These are phyloP conservation scores for Neofusicoccum kwambonambiense DNA, from an alignment of 2,329 filamentous ascomycete species.

Conservation along the genomic window DNA sequence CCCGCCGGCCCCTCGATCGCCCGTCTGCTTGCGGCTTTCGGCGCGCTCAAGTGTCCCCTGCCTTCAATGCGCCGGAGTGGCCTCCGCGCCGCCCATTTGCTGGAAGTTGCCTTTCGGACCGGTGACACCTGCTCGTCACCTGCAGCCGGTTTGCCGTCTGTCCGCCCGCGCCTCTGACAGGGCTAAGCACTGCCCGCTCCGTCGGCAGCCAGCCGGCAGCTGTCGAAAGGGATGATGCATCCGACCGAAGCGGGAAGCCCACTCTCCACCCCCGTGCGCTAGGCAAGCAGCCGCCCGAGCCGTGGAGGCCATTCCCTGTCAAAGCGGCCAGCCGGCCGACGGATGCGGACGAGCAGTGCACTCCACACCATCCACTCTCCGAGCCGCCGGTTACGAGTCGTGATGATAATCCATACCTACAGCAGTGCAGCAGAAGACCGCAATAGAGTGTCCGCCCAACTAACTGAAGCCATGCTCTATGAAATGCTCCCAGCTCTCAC, in stretches of 20 bases:
- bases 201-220: background rate
- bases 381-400: background rate
- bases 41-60: background rate
- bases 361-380: background rate
- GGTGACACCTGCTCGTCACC: background rate
- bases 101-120: slow-evolving; percentile 9
- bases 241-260: background rate
- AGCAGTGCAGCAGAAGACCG: background rate
- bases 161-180: background rate
- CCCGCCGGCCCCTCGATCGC: background rate
- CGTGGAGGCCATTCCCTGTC: too few species aligned
- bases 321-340: background rate
- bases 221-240: background rate
- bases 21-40: background rate
- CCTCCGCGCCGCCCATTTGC: background rate
- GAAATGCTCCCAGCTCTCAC: too few species aligned
- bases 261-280: too few species aligned
- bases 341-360: too few species aligned
- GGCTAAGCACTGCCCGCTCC: background rate
- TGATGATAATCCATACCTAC: background rate
- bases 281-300: background rate
- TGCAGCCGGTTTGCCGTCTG: background rate
- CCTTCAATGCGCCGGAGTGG: background rate
- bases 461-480: background rate
- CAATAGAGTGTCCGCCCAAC: background rate